Base-by-base conservation (phyloP, 1,139 yeast genomes). In the Pichia sp. region DNA sequence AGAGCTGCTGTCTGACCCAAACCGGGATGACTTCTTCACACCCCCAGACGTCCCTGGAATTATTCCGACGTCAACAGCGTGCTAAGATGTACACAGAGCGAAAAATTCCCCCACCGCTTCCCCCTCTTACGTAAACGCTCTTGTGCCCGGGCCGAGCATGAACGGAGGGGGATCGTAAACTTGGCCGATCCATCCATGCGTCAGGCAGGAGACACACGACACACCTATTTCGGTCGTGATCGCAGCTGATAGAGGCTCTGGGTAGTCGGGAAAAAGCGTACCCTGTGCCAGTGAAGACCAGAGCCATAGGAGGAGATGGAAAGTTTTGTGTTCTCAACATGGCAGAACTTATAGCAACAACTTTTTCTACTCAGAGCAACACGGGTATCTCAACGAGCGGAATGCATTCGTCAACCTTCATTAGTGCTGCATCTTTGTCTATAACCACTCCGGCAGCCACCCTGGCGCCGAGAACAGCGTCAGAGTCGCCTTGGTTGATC, bases 401-500 rank as follows among this genome's bases (percentile, higher is more conserved):
- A 6, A 38, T 38, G 41, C 17, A 38, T n/a, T 38, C 41, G 16
- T n/a, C 41, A 7, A 38, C 41, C 14, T 7, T 38, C 16, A 7
- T 20, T 4, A n/a, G 17, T 20, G 7, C 17, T 20, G 41, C 41
- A 14, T 38, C 41, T 4, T 38, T 38, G 17, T 17, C 14, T n/a
- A 38, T 38, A 38, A 7, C 41, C 41, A n/a, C 41, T 3, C 4
- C 41, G 3, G 9, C 41, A 38, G 9, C 41, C 6, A 14, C 41
- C 6, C 4, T 38, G 17, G 14, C 17, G 17, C 17, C 41, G 7
- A n/a, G 14, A n/a, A 5, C 41, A 14, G 8, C 41, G 7, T 46
- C 49, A 24, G 38, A 40, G 27, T 48, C 51, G 1, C 42, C 51
- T 1, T 48, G 51, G 51, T 20, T 48, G 10, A 10, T 56, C 3